phyloP scores from a whole-genome alignment of 192 early-diverging fungal species.

The Physocladia obscura region DNA sequence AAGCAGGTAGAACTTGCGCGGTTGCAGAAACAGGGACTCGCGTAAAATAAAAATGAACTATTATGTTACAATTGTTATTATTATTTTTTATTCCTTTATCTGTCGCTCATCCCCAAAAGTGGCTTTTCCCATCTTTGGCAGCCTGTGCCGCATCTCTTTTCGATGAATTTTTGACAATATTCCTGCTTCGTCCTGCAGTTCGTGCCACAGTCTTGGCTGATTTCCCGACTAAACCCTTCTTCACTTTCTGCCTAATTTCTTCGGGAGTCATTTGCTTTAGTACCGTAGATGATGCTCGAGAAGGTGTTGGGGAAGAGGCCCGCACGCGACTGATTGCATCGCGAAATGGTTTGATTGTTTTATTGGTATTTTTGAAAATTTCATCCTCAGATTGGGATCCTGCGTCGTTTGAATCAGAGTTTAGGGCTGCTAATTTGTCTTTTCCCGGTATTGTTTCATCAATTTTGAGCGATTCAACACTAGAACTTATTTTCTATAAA shows the following conservation, averaged over 20 bases:
- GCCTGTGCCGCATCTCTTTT: slow-evolving; percentile 12
- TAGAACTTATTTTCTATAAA: background rate
- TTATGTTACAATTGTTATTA: too few species aligned
- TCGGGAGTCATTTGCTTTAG: slow-evolving; percentile 14
- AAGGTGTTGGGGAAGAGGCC: slow-evolving; percentile 13
- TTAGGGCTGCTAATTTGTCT: background rate
- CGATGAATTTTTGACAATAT: background rate
- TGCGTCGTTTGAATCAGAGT: slow-evolving; percentile 7
- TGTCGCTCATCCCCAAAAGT: slow-evolving; percentile 14
- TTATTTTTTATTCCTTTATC: background rate
- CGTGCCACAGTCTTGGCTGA: slow-evolving; percentile 1
- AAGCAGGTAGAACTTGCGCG: slow-evolving; percentile 36
- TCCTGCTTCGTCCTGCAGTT: slow-evolving; percentile 3
- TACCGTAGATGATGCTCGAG: slow-evolving; percentile 4
- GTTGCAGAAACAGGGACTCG: slow-evolving; percentile 44
- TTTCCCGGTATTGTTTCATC: background rate
- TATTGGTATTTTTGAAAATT: slow-evolving; percentile 17
- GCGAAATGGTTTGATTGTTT: slow-evolving; percentile 25
- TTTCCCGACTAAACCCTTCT: slow-evolving; percentile 32
- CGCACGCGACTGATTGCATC: slow-evolving; percentile 18
- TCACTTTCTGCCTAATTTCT: slow-evolving; percentile 37
- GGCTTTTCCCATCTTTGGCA: slow-evolving; percentile 14
- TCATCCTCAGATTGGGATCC: slow-evolving; percentile 5
- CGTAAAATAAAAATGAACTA: too few species aligned
- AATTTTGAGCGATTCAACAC: slow-evolving; percentile 3